These are phyloP conservation scores for Aspergillus sparsus DNA, from an alignment of 495 filamentous ascomycete species.

Conservation along the genomic window DNA sequence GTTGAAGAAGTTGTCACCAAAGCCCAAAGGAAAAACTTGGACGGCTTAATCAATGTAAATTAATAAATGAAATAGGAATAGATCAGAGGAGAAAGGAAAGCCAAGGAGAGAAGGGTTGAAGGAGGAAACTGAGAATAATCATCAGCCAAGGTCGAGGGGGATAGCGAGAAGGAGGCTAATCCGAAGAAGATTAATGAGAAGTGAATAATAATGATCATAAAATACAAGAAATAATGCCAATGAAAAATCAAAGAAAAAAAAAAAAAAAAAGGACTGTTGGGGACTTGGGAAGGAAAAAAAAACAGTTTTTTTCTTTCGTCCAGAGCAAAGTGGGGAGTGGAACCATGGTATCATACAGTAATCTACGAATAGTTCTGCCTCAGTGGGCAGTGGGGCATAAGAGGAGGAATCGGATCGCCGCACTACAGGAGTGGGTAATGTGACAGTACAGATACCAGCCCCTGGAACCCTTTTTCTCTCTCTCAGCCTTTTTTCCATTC, in stretches of 20 bases:
- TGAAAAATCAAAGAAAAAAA: neutral
- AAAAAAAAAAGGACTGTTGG: neutral
- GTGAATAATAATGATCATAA: slow-evolving; percentile 5
- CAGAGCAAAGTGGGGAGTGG: slow-evolving; percentile 2
- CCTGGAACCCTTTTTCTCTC: slow-evolving; percentile 16
- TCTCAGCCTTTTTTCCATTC: neutral
- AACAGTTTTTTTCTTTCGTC: slow-evolving; percentile 6
- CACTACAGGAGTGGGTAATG: neutral
- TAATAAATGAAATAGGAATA: neutral
- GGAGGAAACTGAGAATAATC: neutral
- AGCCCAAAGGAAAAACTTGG: neutral
- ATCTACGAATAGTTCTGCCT: neutral
- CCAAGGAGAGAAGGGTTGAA: neutral
- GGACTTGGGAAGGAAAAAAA: slow-evolving; percentile 1
- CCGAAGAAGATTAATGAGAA: neutral
- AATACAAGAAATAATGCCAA: neutral
- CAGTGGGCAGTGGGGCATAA: neutral
- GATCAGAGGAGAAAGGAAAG: slow-evolving; percentile 1
- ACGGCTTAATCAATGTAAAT: neutral
- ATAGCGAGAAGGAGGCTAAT: neutral
- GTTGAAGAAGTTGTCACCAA: slow-evolving; percentile 1
- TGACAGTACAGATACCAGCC: slow-evolving; percentile 13
- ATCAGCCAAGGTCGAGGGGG: neutral
- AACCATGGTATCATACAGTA: slow-evolving; percentile 11
- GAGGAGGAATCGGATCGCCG: neutral